phyloP scores from a whole-genome alignment of 352 stramenopile species.

The Globisporangium rhizosaccharum region DNA sequence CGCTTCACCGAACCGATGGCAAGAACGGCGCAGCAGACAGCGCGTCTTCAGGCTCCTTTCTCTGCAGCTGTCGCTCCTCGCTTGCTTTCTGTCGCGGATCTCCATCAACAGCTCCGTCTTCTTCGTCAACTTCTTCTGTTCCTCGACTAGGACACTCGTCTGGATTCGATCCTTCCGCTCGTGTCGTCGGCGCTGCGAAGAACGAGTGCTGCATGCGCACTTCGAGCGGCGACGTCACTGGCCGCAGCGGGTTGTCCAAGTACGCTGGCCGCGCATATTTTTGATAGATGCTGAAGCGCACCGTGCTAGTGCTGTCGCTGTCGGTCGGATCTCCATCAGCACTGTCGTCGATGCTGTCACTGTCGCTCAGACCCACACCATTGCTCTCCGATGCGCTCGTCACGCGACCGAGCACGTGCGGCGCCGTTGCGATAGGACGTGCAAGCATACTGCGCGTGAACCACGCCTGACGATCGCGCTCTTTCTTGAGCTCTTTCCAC shows the following conservation, averaged over 20 bases:
- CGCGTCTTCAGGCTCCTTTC: too few relatives aligned
- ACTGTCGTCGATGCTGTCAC: too few relatives aligned
- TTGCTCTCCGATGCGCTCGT: not conserved
- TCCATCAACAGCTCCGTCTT: too few relatives aligned
- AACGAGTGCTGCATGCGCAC: conserved; percentile 30
- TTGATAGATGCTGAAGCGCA: conserved; percentile 32
- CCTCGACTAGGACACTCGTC: not conserved
- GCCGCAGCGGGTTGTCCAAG: conserved; percentile 14
- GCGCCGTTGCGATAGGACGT: conserved; percentile 32
- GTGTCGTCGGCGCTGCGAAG: conserved; percentile 7
- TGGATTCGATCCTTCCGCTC: not conserved
- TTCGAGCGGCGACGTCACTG: conserved; percentile 28
- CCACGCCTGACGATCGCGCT: conserved; percentile 31
- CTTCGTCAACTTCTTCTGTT: not conserved
- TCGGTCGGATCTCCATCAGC: not conserved
- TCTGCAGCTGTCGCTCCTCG: too few relatives aligned
- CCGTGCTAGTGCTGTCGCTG: not conserved
- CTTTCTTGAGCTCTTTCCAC: conserved; percentile 44
- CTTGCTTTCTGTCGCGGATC: too few relatives aligned
- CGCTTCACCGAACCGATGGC: too few relatives aligned
- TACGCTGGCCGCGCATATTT: conserved; percentile 27
- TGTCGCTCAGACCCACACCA: not conserved
- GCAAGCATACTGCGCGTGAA: conserved; percentile 33
- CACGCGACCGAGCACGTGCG: conserved; percentile 7
- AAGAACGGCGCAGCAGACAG: too few relatives aligned